Base-by-base conservation (phyloP, 2,329 filamentous ascomycete genomes). In the Dothistroma pini region DNA sequence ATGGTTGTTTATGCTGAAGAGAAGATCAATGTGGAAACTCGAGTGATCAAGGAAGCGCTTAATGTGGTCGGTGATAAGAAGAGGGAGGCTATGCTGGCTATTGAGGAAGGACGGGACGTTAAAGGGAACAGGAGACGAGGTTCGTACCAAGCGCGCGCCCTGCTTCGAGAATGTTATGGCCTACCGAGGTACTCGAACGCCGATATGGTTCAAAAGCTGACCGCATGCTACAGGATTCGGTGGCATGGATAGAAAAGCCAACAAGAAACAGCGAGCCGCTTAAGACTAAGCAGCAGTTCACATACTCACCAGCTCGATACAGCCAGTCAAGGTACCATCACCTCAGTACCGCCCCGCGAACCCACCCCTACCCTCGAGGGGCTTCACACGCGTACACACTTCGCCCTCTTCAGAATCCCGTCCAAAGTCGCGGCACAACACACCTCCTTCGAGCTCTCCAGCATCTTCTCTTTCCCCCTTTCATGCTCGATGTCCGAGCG, bases 21-120 rank as follows among this genome's bases (percentile, higher is more conserved):
- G 70, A 91, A 91, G 0, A 95, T 99, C 58, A 97, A 91, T 77
- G 79, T 99, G n/a, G 93, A 97, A 80, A 90, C 88, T 1, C 83
- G 95, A 60, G 91, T 99, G 25, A 81, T 96, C 53, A 84, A 89
- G 58, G 93, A 96, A 65, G 87, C 88, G 38, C 78, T 99, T 72
- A 97, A 96, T 82, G 76, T 91, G 51, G 95, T 99, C 6, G 89
- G 90, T n/a, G 90, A 96, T 80, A 96, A 93, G 84, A 97, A 96
- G 83, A 84, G 93, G 60, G 92, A 97, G 77, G 95, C 93, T 0
- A 74, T 93, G 74, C 76, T 97, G 69, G 91, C 96, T 76, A 91
- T 97, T 66, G 95, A 97, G 74, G 91, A 97, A 77, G 89, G 90
- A 11, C 88, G 89, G 69, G 93, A 97, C 77, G 91, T 97, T 5